These are phyloP conservation scores for Misopates orontium DNA, from an alignment of 257 asterid genomes.

Conservation along the genomic window DNA sequence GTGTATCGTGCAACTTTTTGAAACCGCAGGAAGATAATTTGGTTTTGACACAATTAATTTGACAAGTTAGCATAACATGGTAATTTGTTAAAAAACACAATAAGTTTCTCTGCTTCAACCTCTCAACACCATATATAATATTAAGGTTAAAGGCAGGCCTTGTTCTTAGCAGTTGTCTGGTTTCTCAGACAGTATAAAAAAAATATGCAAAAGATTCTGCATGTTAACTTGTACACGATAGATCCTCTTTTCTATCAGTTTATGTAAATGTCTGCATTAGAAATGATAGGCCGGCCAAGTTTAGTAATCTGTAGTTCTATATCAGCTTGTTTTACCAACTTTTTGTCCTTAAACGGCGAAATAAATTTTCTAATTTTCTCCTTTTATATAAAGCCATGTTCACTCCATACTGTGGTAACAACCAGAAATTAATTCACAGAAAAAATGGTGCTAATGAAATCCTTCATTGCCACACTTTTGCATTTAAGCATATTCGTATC, in stretches of 20 bases:
- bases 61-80: too few relatives aligned
- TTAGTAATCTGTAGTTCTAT: neutral
- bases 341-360: slow-evolving; percentile 34
- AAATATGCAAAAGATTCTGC: neutral
- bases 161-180: slow-evolving; percentile 35
- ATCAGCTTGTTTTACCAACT: neutral
- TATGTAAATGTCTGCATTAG: slow-evolving; percentile 22
- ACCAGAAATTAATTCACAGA: slow-evolving; percentile 1
- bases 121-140: slow-evolving; percentile 2
- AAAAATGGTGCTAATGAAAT: slow-evolving; percentile 29
- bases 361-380: slow-evolving; percentile 26
- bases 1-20: too few relatives aligned
- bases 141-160: slow-evolving; percentile 33
- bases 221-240: slow-evolving; percentile 1
- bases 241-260: slow-evolving; percentile 9
- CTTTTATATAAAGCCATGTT: slow-evolving; percentile 15
- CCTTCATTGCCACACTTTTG: neutral
- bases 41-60: too few relatives aligned
- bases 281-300: slow-evolving; percentile 37
- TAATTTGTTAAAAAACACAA: too few relatives aligned
- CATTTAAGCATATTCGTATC: slow-evolving; percentile 1
- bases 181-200: slow-evolving; percentile 1
- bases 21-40: too few relatives aligned
- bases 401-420: slow-evolving; percentile 10
- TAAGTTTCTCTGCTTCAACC: neutral